phyloP scores from a whole-genome alignment of 179 eudicot genomes.

The Patellifolia procumbens region DNA sequence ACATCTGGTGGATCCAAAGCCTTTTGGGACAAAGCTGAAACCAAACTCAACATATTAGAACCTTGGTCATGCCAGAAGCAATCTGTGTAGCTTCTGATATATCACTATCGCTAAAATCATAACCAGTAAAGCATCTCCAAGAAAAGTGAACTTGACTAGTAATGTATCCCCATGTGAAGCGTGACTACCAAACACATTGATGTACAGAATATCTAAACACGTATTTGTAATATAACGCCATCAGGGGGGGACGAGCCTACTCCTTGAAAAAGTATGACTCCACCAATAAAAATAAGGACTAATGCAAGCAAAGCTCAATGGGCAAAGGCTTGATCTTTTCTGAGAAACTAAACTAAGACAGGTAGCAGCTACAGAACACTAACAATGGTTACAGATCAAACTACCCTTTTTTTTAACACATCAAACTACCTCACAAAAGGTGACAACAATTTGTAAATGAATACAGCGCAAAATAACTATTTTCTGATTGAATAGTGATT shows the following conservation, averaged over 20 bases:
- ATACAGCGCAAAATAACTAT: no score
- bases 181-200: not conserved
- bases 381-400: conserved; percentile 13
- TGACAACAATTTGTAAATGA: not conserved
- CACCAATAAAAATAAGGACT: no score
- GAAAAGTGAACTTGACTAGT: not conserved
- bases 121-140: not conserved
- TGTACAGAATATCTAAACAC: not conserved
- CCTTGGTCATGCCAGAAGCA: conserved; percentile 13
- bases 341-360: not conserved
- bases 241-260: not conserved
- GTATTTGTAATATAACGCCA: not conserved
- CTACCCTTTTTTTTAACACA: not conserved
- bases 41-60: conserved; percentile 24
- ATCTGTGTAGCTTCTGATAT: not conserved
- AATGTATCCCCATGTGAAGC: not conserved
- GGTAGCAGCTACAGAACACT: not conserved
- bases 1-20: conserved; percentile 82
- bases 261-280: not conserved
- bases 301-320: not conserved
- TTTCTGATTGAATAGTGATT: no score
- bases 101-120: not conserved
- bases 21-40: conserved; percentile 73
- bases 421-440: not conserved
- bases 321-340: not conserved